Evolutionary conservation across 2,329 filamentous ascomycete genomes (phyloP).

Genomic region (Ceratocystis albifundus): DNA sequence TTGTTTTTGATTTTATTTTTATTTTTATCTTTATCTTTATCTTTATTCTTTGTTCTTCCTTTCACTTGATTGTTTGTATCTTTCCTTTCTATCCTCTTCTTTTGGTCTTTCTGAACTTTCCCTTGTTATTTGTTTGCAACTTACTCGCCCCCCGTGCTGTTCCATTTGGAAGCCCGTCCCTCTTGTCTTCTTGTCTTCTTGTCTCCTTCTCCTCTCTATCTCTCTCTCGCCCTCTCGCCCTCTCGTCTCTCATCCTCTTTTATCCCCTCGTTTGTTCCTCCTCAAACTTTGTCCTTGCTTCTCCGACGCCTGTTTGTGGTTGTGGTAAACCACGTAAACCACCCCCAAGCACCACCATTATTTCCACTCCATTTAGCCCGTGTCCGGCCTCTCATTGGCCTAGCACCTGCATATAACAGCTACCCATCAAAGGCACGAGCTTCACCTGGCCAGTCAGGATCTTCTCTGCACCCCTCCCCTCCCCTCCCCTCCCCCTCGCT

Average conservation of each 20-base stretch:
- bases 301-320: background rate
- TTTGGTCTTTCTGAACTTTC: conserved; percentile 2
- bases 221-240: background rate
- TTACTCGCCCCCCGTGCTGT: background rate
- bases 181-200: too few relatives aligned
- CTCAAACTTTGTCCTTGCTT: conserved; percentile 3
- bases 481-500: background rate
- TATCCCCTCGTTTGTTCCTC: background rate
- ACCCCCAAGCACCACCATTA: background rate
- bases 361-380: background rate
- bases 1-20: background rate
- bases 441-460: background rate
- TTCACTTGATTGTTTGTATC: background rate
- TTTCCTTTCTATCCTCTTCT: conserved; percentile 5
- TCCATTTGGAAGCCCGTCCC: background rate
- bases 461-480: background rate
- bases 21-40: background rate
- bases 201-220: background rate
- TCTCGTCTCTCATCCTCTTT: background rate
- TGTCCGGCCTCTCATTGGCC: background rate
- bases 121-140: background rate
- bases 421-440: conserved; percentile 7
- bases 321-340: conserved; percentile 1
- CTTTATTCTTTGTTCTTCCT: background rate
- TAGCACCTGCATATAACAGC: background rate